Evolutionary conservation across 805 yeast species (phyloP).

Genomic region (Zygotorulaspora danielsina): DNA sequence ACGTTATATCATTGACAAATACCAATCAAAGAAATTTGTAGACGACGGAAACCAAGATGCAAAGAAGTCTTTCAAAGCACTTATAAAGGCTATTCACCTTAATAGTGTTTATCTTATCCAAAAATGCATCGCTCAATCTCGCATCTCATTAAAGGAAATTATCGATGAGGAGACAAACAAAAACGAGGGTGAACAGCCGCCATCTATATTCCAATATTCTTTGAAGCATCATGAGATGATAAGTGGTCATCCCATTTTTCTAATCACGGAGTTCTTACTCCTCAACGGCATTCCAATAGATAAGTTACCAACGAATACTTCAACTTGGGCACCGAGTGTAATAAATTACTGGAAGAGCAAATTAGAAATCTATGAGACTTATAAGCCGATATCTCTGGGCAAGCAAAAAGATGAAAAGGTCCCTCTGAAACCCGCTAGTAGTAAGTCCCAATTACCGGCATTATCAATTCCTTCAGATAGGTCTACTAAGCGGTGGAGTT

Average conservation of each 20-base stretch:
- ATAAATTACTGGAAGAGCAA: slow-evolving; percentile 49
- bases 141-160: slow-evolving; percentile 13
- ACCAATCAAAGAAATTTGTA: slow-evolving; percentile 47
- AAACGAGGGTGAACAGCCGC: slow-evolving; percentile 16
- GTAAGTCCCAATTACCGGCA: slow-evolving; percentile 4
- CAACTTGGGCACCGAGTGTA: slow-evolving; percentile 46
- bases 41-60: slow-evolving; percentile 12
- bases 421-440: not conserved
- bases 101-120: slow-evolving; percentile 38
- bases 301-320: slow-evolving; percentile 18
- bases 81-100: slow-evolving; percentile 51
- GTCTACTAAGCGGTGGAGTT: slow-evolving; percentile 15
- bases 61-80: slow-evolving; percentile 32
- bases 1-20: slow-evolving; percentile 62
- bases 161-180: slow-evolving; percentile 14
- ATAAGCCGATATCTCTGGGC: not conserved
- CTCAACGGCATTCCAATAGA: slow-evolving; percentile 54
- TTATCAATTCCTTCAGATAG: slow-evolving; percentile 9
- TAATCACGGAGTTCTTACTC: slow-evolving; percentile 51
- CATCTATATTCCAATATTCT: slow-evolving; percentile 47
- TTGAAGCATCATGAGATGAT: slow-evolving; percentile 41
- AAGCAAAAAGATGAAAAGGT: not conserved
- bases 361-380: slow-evolving; percentile 30
- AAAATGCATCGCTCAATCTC: slow-evolving; percentile 23
- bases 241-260: slow-evolving; percentile 39